phyloP scores from a whole-genome alignment of 192 early-diverging fungal genomes.

The Piromyces finnis region DNA sequence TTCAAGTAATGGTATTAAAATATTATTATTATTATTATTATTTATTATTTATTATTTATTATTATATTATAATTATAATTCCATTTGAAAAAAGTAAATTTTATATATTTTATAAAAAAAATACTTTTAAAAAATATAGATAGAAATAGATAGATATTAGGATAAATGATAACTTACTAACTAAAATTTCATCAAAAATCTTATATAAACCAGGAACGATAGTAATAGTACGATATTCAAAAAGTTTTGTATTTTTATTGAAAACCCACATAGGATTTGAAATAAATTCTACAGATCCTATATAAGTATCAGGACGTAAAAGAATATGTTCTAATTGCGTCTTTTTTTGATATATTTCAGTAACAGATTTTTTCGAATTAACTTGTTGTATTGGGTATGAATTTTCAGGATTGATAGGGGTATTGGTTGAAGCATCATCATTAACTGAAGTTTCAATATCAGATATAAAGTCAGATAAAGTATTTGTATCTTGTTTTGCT shows the following conservation, averaged over 20 bases:
- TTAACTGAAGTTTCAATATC: background rate
- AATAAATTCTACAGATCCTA: slow-evolving; percentile 73
- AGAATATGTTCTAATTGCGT: slow-evolving; percentile 90
- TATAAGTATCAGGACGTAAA: slow-evolving; percentile 87
- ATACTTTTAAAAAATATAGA: no score
- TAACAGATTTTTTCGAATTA: background rate
- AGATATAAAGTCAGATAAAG: background rate
- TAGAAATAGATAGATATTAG: no score
- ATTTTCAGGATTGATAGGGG: background rate
- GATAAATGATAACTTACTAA: no score
- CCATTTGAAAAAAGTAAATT: no score
- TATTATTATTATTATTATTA: no score
- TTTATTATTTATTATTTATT: no score
- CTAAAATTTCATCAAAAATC: slow-evolving; percentile 96
- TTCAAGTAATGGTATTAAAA: no score
- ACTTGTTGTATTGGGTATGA: background rate
- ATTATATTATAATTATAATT: no score
- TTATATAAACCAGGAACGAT: slow-evolving; percentile 86
- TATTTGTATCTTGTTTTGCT: background rate
- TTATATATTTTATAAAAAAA: no score
- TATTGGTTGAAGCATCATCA: background rate
- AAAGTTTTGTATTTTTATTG: slow-evolving; percentile 37
- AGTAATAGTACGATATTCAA: slow-evolving; percentile 41
- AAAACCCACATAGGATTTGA: slow-evolving; percentile 76
- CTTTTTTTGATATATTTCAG: slow-evolving; percentile 89